A percentile compares a stretch with the other conserved stretches of the same genome.
phyloP scores from a whole-genome alignment of 352 stramenopile species.

The Pythium oligandrum region DNA sequence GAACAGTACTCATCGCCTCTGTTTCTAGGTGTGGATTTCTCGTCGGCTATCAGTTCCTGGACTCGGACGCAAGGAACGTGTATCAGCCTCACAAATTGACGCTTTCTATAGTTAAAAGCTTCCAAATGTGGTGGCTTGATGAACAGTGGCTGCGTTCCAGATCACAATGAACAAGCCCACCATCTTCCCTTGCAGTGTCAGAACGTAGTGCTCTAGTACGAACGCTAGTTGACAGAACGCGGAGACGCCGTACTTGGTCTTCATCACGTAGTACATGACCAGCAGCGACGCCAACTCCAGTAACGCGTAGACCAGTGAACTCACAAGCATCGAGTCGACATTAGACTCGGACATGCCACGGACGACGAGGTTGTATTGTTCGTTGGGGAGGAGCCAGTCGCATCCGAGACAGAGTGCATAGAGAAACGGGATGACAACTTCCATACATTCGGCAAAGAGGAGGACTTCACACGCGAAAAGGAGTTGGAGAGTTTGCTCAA shows the following conservation, averaged over 20 bases:
- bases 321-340: conserved; percentile 2
- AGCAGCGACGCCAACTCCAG: conserved; percentile 30
- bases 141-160: conserved; percentile 4
- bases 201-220: conserved; percentile 28
- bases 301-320: conserved; percentile 20
- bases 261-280: conserved; percentile 20
- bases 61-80: too few relatives aligned
- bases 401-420: not conserved
- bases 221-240: conserved; percentile 27
- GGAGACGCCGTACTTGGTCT: conserved; percentile 20
- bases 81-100: too few relatives aligned
- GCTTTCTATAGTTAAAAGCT: too few relatives aligned
- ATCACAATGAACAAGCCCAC: conserved; percentile 17
- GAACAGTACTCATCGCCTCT: too few relatives aligned
- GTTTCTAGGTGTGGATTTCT: too few relatives aligned
- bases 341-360: not conserved
- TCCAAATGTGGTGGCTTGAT: conserved; percentile 7
- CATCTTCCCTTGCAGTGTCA: conserved; percentile 30
- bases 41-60: too few relatives aligned
- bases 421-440: conserved; percentile 12
- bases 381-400: conserved; percentile 3
- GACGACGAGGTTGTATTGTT: conserved; percentile 12
- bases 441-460: conserved; percentile 16
- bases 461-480: conserved; percentile 15
- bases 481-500: conserved; percentile 16